Conservation (phyloP, 2,329 filamentous ascomycete species). For the Ascocoryne sarcoides region DNA sequence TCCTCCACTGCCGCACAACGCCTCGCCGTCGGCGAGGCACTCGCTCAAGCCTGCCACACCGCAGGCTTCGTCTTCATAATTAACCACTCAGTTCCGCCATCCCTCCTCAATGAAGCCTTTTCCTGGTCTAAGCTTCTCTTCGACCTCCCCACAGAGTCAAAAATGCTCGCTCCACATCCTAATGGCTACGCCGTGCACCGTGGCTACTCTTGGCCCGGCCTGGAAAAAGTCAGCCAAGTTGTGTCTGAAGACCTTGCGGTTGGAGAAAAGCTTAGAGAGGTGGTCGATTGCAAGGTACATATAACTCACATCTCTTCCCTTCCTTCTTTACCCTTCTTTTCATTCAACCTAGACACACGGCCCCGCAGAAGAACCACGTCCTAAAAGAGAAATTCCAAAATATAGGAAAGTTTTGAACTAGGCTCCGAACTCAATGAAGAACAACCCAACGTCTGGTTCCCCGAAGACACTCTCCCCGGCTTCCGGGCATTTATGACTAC, state of each 20-base stretch:
- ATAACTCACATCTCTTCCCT: too few relatives aligned
- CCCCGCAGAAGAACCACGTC: background rate
- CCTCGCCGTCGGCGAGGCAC: constrained; percentile 29
- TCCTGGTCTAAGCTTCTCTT: constrained; percentile 36
- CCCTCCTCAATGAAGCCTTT: constrained; percentile 36
- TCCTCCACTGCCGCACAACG: constrained; percentile 22
- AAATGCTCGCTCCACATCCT: constrained; percentile 41
- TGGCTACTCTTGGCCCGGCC: constrained; percentile 46
- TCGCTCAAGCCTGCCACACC: constrained; percentile 34
- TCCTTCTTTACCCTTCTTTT: too few relatives aligned
- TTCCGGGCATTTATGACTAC: constrained; percentile 39
- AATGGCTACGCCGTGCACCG: constrained; percentile 40
- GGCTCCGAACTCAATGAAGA: constrained; percentile 36
- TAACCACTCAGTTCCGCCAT: constrained; percentile 36
- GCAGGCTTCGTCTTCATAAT: constrained; percentile 41
- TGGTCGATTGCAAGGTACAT: constrained; percentile 43
- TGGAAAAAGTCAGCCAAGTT: constrained; percentile 44
- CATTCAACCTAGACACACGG: background rate
- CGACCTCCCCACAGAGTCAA: constrained; percentile 35
- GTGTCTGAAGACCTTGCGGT: constrained; percentile 35
- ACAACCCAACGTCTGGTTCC: constrained; percentile 43
- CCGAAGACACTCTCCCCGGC: constrained; percentile 35
- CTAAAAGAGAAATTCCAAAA: constrained; percentile 2
- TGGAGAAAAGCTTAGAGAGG: constrained; percentile 34
- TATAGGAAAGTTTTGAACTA: constrained; percentile 43